Base-by-base conservation (phyloP, 2,329 filamentous ascomycete genomes). In the Rutstroemia sp. region DNA sequence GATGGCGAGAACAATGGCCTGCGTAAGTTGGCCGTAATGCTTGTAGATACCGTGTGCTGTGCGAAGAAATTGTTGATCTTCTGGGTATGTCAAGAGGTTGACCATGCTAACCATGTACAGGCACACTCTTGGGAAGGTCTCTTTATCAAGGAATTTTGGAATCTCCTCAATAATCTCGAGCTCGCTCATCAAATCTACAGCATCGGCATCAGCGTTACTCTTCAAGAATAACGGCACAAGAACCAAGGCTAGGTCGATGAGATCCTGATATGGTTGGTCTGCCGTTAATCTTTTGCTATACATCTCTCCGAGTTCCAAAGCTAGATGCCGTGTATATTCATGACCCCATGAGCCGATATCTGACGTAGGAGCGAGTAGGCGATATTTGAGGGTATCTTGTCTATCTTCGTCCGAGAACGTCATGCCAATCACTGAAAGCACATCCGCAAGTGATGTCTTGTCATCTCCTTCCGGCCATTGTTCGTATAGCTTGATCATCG, bases 21-120 rank as follows among this genome's bases (percentile, higher is more conserved):
- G 92, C 3, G 92, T 88, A 65, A 92, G 86, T 71, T 96, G 90
- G 68, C 94, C 89, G 77, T 96, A 95, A 65, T 89, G 81, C 65
- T 91, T 86, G 75, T 99, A 99, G 69, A 99, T 95, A 61, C 86
- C 82, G 75, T 97, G 94, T 48, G 92, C 92, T 7, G 92, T 95
- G 62, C 84, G 86, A 58, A 99, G 85, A 74, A 99, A 97, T 66
- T 89, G 86, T 70, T 96, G 89, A 73, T 99, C 96, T 73, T 99
- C 94, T 45, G 94, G 94, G 69, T 95, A 97, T 54, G 94, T 96
- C 71, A 99, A 84, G 19, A 99, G 82, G 69, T 94, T 95, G 64
- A 99, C 94, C 89, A 97, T 97, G 77, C 90, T 95, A 66, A 95
- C 90, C 87, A 99, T 96, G 76, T 99, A 99, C 64, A 99, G 76